A percentile compares a stretch with the other conserved stretches of the same genome.
Evolutionary conservation across 768 basidiomycete genomes (phyloP).

Genomic region (Suillus brevipes): DNA sequence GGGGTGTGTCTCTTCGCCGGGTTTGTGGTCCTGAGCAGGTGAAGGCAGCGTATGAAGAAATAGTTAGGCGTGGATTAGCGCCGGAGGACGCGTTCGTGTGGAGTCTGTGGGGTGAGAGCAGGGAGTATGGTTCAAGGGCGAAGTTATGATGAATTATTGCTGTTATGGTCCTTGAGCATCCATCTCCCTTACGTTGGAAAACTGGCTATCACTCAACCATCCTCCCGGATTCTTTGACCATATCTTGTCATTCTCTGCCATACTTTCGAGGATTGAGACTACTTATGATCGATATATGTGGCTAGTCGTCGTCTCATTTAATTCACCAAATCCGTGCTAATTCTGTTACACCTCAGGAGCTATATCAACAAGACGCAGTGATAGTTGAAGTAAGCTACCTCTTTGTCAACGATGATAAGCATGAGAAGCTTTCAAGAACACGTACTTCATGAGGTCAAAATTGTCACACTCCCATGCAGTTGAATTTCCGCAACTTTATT

Average conservation of each 20-base stretch:
- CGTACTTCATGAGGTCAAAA: neutral
- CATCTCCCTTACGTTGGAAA: neutral
- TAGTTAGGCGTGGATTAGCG: conserved; percentile 47
- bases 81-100: conserved; percentile 61
- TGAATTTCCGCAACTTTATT: neutral
- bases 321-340: neutral
- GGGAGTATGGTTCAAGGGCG: neutral
- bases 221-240: neutral
- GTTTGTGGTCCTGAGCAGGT: conserved; percentile 50
- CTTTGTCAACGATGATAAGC: neutral
- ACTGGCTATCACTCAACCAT: neutral
- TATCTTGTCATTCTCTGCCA: neutral
- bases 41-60: conserved; percentile 46
- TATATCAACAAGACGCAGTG: neutral
- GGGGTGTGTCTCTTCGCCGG: conserved; percentile 53
- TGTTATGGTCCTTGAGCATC: neutral
- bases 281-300: neutral
- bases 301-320: neutral
- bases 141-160: conserved; percentile 6
- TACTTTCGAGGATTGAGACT: neutral
- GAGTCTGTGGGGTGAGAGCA: conserved; percentile 60
- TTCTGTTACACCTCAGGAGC: neutral
- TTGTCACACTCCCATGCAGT: neutral
- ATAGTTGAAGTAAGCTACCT: neutral
- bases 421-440: neutral